phyloP scores from a whole-genome alignment of 108 stramenopile genomes.

The Stephanodiscus minutulus region DNA sequence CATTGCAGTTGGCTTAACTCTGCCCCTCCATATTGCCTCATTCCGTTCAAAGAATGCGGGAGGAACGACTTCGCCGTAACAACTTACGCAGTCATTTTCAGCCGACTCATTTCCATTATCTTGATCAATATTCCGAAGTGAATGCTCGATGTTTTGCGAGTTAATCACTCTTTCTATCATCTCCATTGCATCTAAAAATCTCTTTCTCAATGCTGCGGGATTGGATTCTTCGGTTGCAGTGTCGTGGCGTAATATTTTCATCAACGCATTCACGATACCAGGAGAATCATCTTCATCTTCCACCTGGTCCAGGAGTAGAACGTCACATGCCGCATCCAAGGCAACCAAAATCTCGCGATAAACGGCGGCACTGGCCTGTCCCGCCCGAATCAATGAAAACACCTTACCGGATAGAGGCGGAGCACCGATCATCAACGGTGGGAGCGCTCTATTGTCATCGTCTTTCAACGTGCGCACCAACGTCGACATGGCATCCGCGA shows the following conservation, averaged over 20 bases:
- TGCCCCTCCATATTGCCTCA: constrained; percentile 75
- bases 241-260: constrained; percentile 69
- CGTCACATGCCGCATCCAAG: constrained; percentile 52
- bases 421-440: constrained; percentile 38
- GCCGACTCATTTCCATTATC: background rate
- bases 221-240: constrained; percentile 56
- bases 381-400: constrained; percentile 72
- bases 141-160: constrained; percentile 44
- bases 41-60: constrained; percentile 71
- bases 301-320: constrained; percentile 37
- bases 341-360: constrained; percentile 70
- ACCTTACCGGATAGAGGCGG: constrained; percentile 72
- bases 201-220: constrained; percentile 37
- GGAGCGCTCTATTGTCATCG: constrained; percentile 26
- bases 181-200: constrained; percentile 52
- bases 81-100: constrained; percentile 33
- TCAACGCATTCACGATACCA: constrained; percentile 38
- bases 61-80: constrained; percentile 55
- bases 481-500: constrained; percentile 66
- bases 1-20: constrained; percentile 55
- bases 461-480: constrained; percentile 58
- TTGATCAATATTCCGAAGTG: constrained; percentile 2
- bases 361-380: constrained; percentile 78
- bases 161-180: constrained; percentile 66
- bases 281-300: constrained; percentile 2